These are phyloP conservation scores for Candida sp. DNA, from an alignment of 1,139 yeast genomes.

Conservation along the genomic window DNA sequence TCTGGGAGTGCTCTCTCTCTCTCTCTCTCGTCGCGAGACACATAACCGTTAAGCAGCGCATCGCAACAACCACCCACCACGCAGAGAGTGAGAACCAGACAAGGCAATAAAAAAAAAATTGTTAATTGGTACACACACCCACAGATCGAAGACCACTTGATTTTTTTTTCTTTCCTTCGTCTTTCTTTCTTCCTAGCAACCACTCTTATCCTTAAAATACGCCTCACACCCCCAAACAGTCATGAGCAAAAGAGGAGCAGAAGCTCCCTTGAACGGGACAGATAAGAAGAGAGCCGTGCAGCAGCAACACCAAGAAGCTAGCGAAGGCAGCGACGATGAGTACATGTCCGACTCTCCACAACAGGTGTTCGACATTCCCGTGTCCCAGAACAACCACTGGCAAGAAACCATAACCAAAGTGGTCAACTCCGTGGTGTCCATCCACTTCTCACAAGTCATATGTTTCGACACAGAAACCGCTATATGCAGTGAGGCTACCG, in stretches of 20 bases:
- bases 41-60: constrained; percentile 1
- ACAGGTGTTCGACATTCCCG: constrained; percentile 18
- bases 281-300: constrained; percentile 10
- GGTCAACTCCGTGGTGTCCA: constrained; percentile 86
- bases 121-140: too few species aligned
- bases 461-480: constrained; percentile 88
- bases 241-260: constrained; percentile 21
- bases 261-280: constrained; percentile 14
- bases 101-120: constrained; percentile 4
- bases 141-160: too few species aligned
- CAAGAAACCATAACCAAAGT: constrained; percentile 82
- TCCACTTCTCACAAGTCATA: constrained; percentile 87
- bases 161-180: neutral
- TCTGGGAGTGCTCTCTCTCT: too few species aligned
- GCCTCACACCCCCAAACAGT: neutral
- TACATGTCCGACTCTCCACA: constrained; percentile 16
- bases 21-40: neutral
- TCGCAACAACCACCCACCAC: constrained; percentile 3
- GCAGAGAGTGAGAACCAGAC: neutral
- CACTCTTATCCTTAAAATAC: neutral
- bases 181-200: neutral
- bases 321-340: constrained; percentile 15
- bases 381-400: constrained; percentile 50
- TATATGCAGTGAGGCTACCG: constrained; percentile 89
- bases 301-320: neutral